Percentiles rank a stretch among this genome's conserved stretches.
These are phyloP conservation scores for Euclidium syriacum DNA, from an alignment of 345 rosid genomes.

Conservation along the genomic window DNA sequence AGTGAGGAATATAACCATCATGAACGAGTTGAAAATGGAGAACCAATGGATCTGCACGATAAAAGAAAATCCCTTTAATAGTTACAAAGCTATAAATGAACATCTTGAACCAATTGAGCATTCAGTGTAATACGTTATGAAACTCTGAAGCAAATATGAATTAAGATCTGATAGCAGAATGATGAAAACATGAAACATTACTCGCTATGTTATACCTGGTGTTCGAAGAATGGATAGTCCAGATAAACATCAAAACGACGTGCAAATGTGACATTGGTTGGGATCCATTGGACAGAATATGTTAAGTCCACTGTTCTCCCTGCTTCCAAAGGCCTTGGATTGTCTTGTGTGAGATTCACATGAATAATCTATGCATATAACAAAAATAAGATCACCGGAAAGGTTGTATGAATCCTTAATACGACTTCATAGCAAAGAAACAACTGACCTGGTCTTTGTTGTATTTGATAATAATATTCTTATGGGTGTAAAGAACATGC, in stretches of 20 bases:
- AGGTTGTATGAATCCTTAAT: not conserved
- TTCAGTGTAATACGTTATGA: not conserved
- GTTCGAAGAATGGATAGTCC: slow-evolving; percentile 94
- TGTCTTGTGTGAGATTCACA: slow-evolving; percentile 77
- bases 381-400: not conserved
- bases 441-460: slow-evolving; percentile 79
- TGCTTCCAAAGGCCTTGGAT: slow-evolving; percentile 64
- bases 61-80: not conserved
- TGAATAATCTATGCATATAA: slow-evolving; percentile 62
- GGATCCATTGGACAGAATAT: slow-evolving; percentile 71
- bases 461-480: slow-evolving; percentile 58
- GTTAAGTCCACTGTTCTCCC: slow-evolving; percentile 66
- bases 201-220: slow-evolving; percentile 54
- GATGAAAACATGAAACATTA: not conserved
- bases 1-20: slow-evolving; percentile 99
- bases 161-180: not conserved
- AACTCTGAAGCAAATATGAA: slow-evolving; percentile 2
- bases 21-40: slow-evolving; percentile 94
- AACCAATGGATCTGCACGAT: slow-evolving; percentile 93
- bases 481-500: slow-evolving; percentile 76
- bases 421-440: slow-evolving; percentile 2
- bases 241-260: slow-evolving; percentile 93
- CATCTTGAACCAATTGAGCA: not conserved
- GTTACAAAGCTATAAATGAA: not conserved
- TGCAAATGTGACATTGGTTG: slow-evolving; percentile 68